These are phyloP conservation scores for Metschnikowia aberdeeniae DNA, from an alignment of 805 yeast genomes.

Conservation along the genomic window DNA sequence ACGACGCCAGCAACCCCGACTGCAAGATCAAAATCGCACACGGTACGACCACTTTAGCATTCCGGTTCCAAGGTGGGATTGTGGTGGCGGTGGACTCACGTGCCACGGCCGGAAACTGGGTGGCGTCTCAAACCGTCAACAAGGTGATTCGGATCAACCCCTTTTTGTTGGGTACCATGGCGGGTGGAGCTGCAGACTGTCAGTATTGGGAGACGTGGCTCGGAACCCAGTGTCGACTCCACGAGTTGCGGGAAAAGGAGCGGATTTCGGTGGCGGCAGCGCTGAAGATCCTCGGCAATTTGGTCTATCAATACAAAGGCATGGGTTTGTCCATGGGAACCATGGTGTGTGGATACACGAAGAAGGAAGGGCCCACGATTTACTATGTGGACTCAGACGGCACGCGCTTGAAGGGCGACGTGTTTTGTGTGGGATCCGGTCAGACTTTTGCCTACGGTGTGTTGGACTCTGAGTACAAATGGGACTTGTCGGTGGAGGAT, in stretches of 20 bases:
- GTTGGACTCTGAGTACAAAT: constrained; percentile 81
- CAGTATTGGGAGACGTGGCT: constrained; percentile 99
- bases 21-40: constrained; percentile 95
- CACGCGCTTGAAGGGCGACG: constrained; percentile 87
- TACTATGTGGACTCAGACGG: constrained; percentile 98
- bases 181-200: constrained; percentile 99
- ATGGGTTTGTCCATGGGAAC: constrained; percentile 99
- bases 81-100: constrained; percentile 96
- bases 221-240: constrained; percentile 92
- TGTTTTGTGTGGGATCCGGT: constrained; percentile 98
- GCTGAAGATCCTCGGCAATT: constrained; percentile 83
- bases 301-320: constrained; percentile 92
- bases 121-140: constrained; percentile 96
- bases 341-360: constrained; percentile 96
- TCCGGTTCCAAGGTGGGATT: constrained; percentile 93
- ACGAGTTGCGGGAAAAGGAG: constrained; percentile 91
- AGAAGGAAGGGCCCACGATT: constrained; percentile 91
- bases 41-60: constrained; percentile 98
- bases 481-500: constrained; percentile 92
- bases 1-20: constrained; percentile 87
- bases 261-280: constrained; percentile 96
- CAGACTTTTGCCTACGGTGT: constrained; percentile 99
- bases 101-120: constrained; percentile 97
- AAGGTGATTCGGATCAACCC: constrained; percentile 97
- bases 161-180: constrained; percentile 93